phyloP scores from a whole-genome alignment of 306 rosid species.

The Prunus armeniaca region DNA sequence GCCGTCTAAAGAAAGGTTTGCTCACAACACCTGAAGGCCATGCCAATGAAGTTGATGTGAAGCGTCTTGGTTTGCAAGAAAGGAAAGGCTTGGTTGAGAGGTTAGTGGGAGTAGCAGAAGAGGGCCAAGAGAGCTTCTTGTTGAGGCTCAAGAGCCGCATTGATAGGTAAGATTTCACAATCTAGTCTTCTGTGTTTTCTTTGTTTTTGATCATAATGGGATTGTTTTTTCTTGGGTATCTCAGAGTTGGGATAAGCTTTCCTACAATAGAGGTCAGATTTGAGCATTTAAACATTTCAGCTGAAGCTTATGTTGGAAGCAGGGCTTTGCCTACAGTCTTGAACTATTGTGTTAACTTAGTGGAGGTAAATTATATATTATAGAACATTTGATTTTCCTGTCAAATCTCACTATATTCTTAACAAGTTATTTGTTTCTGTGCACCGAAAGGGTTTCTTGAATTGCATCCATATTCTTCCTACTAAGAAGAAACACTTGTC shows the following conservation, averaged over 20 bases:
- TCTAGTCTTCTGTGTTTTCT: background rate
- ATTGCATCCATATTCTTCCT: slow-evolving; percentile 13
- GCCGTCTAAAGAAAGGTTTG: slow-evolving; percentile 16
- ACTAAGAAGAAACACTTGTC: slow-evolving; percentile 8
- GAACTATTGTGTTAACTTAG: slow-evolving; percentile 13
- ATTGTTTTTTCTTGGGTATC: background rate
- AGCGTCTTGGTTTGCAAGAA: background rate
- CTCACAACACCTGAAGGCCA: slow-evolving; percentile 12
- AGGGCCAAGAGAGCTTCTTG: slow-evolving; percentile 18
- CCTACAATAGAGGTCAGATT: slow-evolving; percentile 20
- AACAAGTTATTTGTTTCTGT: background rate
- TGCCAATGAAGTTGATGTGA: slow-evolving; percentile 11
- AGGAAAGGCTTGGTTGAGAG: slow-evolving; percentile 16
- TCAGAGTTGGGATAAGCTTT: slow-evolving; percentile 18
- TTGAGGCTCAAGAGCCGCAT: slow-evolving; percentile 21
- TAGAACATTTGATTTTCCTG: background rate
- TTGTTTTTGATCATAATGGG: no score
- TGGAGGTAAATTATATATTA: slow-evolving; percentile 2
- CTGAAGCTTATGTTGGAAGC: slow-evolving; percentile 10
- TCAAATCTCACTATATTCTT: background rate
- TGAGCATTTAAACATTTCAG: slow-evolving; percentile 11
- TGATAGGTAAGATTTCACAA: background rate
- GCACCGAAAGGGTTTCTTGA: slow-evolving; percentile 13
- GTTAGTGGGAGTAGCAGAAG: slow-evolving; percentile 14
- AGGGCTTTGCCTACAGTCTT: slow-evolving; percentile 21